Conservation (phyloP, 1,139 yeast species). For the Protomyces macrosporus region DNA sequence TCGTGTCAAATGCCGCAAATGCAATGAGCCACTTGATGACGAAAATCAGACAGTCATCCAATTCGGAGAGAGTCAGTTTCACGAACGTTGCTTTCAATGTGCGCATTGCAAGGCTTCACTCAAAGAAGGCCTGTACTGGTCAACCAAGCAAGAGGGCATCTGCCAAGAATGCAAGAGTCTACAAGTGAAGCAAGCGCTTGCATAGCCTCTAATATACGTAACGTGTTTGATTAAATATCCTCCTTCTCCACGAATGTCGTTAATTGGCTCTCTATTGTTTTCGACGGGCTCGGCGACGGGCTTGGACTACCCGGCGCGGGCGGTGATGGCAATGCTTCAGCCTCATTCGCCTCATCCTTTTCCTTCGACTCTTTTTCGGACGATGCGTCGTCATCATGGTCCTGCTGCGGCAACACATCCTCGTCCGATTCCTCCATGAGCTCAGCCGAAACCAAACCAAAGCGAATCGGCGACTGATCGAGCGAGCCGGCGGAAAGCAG, state of each 20-base stretch:
- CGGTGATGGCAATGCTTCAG: not conserved
- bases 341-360: not conserved
- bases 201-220: not conserved
- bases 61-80: constrained; percentile 32
- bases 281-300: not conserved
- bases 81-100: constrained; percentile 38
- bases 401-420: not conserved
- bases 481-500: not conserved
- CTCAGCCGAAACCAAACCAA: not conserved
- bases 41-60: constrained; percentile 15
- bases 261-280: not conserved
- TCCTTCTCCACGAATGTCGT: not conserved
- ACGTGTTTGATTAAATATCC: not conserved
- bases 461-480: constrained; percentile 2
- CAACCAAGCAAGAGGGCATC: constrained; percentile 28
- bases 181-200: constrained; percentile 7
- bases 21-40: constrained; percentile 9
- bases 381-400: not conserved
- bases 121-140: constrained; percentile 39
- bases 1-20: constrained; percentile 7
- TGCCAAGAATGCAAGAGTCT: constrained; percentile 7
- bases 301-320: not conserved
- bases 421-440: not conserved
- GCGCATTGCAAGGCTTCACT: constrained; percentile 36
- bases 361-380: not conserved